A percentile compares a stretch with the other conserved stretches of the same genome.
Conservation (phyloP, 1,284 basidiomycete genomes). For the Porogramme epimiltina region DNA sequence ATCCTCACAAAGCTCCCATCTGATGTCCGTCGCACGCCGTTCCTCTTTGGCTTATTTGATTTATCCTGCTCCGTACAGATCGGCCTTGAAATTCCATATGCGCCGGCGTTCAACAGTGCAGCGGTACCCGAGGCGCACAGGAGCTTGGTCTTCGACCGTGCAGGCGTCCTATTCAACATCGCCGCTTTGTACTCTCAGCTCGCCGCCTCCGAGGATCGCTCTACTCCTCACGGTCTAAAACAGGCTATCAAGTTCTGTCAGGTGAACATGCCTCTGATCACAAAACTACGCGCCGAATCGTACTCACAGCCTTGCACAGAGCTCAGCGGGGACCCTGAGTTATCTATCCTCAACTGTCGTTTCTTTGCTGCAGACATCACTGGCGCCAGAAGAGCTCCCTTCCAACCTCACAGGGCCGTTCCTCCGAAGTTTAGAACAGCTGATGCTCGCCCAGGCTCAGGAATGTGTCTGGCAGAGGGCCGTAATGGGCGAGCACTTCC, state of each 20-base stretch:
- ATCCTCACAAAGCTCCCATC: conserved; percentile 74
- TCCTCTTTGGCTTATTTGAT: background rate
- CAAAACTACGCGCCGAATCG: too few relatives aligned
- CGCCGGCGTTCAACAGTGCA: conserved; percentile 63
- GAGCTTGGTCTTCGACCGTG: conserved; percentile 82
- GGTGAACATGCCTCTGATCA: conserved; percentile 43
- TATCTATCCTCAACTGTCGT: conserved; percentile 63
- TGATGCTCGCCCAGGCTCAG: conserved; percentile 94
- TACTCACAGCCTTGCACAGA: conserved; percentile 46
- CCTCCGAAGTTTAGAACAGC: conserved; percentile 65
- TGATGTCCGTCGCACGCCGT: conserved; percentile 48
- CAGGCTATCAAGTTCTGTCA: conserved; percentile 73
- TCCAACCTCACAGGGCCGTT: conserved; percentile 69
- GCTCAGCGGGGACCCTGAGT: conserved; percentile 75
- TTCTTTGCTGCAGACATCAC: conserved; percentile 54
- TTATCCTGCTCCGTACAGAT: conserved; percentile 53
- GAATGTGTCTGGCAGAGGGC: conserved; percentile 98
- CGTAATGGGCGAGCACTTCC: conserved; percentile 62
- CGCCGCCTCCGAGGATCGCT: conserved; percentile 67
- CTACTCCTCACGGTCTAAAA: conserved; percentile 76
- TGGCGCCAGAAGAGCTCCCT: conserved; percentile 55
- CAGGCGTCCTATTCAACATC: conserved; percentile 81
- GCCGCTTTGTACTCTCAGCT: conserved; percentile 81
- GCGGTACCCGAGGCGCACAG: conserved; percentile 63
- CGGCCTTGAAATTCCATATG: conserved; percentile 75